Evolutionary conservation across 768 basidiomycete species (phyloP).

Genomic region (Multifurca ochricompacta): DNA sequence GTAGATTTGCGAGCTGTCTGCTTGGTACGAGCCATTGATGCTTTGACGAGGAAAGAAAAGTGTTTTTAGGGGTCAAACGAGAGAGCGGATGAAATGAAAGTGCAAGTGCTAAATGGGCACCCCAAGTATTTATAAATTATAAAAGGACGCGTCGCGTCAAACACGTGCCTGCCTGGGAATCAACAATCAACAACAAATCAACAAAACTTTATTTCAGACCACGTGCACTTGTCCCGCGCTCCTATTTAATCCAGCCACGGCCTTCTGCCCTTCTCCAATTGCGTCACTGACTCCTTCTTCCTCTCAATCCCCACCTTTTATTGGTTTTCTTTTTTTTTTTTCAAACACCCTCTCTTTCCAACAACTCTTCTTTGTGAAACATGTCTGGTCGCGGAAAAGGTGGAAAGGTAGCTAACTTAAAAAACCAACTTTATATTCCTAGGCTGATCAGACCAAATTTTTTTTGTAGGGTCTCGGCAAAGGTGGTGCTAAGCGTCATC

Average conservation of each 20-base stretch:
- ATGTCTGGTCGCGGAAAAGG: slow-evolving; percentile 80
- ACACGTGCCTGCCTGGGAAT: slow-evolving; percentile 13
- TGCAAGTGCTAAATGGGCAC: too few species aligned
- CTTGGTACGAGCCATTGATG: slow-evolving; percentile 63
- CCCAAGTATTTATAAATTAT: slow-evolving; percentile 6
- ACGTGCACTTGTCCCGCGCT: slow-evolving; percentile 16
- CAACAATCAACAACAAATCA: slow-evolving; percentile 26
- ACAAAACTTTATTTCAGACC: slow-evolving; percentile 19
- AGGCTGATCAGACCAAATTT: neutral
- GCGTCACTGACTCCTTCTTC: neutral
- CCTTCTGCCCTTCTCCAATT: neutral
- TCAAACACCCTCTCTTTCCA: slow-evolving; percentile 3
- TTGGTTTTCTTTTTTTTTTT: slow-evolving; percentile 4
- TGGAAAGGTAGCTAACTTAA: slow-evolving; percentile 53
- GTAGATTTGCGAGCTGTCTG: slow-evolving; percentile 74
- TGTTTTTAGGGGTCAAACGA: slow-evolving; percentile 1
- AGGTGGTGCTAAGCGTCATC: slow-evolving; percentile 73
- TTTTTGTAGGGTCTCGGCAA: slow-evolving; percentile 59
- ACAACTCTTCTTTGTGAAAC: slow-evolving; percentile 23
- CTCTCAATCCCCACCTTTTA: neutral
- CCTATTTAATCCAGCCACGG: slow-evolving; percentile 23
- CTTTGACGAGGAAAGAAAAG: neutral
- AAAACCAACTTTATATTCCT: neutral
- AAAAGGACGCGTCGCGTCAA: slow-evolving; percentile 7
- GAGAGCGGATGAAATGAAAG: neutral